A percentile compares a stretch with the other conserved stretches of the same genome.
phyloP scores from a whole-genome alignment of 2,329 filamentous ascomycete species.

The Fusarium fracticaudum region DNA sequence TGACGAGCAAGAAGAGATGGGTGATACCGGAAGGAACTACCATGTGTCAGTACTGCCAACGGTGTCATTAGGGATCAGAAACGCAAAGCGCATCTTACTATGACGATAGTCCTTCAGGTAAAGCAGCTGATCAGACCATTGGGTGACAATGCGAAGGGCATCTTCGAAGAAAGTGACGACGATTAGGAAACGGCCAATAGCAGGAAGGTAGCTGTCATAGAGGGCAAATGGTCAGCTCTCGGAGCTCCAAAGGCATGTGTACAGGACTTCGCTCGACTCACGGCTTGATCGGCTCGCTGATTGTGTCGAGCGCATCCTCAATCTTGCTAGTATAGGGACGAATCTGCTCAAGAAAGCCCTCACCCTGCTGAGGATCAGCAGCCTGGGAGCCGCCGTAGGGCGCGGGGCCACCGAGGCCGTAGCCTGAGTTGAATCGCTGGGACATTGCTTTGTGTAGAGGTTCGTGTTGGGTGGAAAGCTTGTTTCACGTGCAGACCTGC shows the following conservation, averaged over 20 bases:
- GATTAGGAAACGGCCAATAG: constrained; percentile 95
- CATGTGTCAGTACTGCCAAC: constrained; percentile 30
- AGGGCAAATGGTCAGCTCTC: constrained; percentile 29
- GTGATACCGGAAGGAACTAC: constrained; percentile 88
- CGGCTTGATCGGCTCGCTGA: constrained; percentile 94
- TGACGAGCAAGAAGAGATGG: constrained; percentile 90
- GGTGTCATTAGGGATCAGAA: not conserved
- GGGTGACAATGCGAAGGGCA: constrained; percentile 92
- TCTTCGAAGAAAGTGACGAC: constrained; percentile 99
- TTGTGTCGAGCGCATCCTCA: constrained; percentile 87
- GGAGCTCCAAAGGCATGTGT: not conserved
- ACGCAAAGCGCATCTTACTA: constrained; percentile 70
- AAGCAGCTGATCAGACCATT: constrained; percentile 94
- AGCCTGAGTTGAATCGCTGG: constrained; percentile 76
- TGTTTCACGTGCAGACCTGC: constrained; percentile 42
- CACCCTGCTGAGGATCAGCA: constrained; percentile 70
- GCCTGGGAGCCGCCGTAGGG: constrained; percentile 70
- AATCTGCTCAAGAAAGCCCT: constrained; percentile 77
- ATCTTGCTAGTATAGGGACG: constrained; percentile 98
- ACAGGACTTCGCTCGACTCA: constrained; percentile 53
- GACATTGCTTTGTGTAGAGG: constrained; percentile 45
- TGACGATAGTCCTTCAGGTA: constrained; percentile 93
- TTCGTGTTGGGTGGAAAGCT: constrained; percentile 10
- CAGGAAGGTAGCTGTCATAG: constrained; percentile 80
- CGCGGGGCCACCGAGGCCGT: constrained; percentile 78